Percentiles rank a stretch among this genome's conserved stretches.
Evolutionary conservation across 2,329 filamentous ascomycete species (phyloP).

Genomic region (Trichophyton benhamiae): DNA sequence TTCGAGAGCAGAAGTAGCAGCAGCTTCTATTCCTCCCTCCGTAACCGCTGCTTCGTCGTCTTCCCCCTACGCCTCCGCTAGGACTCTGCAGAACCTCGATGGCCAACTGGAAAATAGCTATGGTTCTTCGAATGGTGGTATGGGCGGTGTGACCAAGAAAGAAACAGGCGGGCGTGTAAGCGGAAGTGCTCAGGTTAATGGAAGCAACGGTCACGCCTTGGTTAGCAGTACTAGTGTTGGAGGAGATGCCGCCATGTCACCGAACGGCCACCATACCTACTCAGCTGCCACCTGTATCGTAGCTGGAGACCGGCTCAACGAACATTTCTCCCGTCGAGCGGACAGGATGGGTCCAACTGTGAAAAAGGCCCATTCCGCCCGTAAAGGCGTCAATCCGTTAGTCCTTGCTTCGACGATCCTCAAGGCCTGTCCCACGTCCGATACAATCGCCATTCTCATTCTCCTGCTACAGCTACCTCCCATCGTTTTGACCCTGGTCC

Average conservation of each 20-base stretch:
- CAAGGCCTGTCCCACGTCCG: conserved; percentile 76
- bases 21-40: not conserved
- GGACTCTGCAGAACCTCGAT: conserved; percentile 6
- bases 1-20: not conserved
- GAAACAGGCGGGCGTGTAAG: conserved; percentile 15
- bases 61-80: conserved; percentile 23
- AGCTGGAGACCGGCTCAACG: conserved; percentile 13
- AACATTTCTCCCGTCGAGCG: conserved; percentile 21
- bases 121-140: conserved; percentile 18
- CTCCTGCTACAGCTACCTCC: conserved; percentile 87
- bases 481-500: conserved; percentile 74
- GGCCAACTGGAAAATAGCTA: conserved; percentile 17
- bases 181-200: not conserved
- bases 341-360: conserved; percentile 17
- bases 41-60: conserved; percentile 22
- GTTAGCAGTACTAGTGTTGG: not conserved
- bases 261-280: conserved; percentile 22
- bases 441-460: conserved; percentile 93
- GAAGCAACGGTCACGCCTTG: conserved; percentile 20
- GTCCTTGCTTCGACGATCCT: conserved; percentile 76
- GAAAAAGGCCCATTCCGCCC: conserved; percentile 22
- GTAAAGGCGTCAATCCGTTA: conserved; percentile 54
- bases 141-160: conserved; percentile 22
- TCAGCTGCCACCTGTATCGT: conserved; percentile 22
- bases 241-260: not conserved